phyloP scores from a whole-genome alignment of 495 filamentous ascomycete species.

The Talaromyces adpressus region DNA sequence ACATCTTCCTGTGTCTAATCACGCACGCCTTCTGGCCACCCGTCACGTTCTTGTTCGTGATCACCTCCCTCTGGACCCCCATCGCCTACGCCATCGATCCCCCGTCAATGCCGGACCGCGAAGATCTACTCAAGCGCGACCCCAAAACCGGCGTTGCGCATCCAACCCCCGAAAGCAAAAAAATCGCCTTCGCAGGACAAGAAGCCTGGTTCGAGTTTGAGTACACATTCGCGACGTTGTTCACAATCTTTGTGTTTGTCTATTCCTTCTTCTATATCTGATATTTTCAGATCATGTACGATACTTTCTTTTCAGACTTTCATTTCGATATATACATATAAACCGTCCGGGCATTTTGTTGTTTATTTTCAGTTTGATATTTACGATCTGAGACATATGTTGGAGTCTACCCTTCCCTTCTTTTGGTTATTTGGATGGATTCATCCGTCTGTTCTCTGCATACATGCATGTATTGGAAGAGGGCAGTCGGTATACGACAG shows the following conservation, averaged over 20 bases:
- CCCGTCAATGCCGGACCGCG: constrained; percentile 33
- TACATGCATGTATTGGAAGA: not conserved
- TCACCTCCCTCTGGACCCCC: constrained; percentile 31
- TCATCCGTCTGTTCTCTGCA: not conserved
- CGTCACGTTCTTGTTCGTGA: constrained; percentile 28
- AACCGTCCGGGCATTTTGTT: not conserved
- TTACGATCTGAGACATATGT: not conserved
- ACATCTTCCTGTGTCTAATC: constrained; percentile 29
- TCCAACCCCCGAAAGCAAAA: constrained; percentile 34
- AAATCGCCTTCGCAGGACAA: constrained; percentile 32
- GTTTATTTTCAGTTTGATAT: not conserved
- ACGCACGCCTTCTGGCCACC: constrained; percentile 46
- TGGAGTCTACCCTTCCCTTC: not conserved
- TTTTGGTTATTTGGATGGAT: not conserved
- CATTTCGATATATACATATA: not conserved
- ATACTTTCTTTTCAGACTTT: not conserved
- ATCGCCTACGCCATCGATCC: constrained; percentile 38
- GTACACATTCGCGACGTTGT: constrained; percentile 29
- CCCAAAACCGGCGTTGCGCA: constrained; percentile 38
- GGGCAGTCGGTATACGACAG: not conserved
- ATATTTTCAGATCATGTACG: not conserved
- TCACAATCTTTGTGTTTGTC: constrained; percentile 32
- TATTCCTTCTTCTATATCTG: constrained; percentile 25
- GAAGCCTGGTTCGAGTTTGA: constrained; percentile 37
- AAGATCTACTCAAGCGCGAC: constrained; percentile 34